Evolutionary conservation across 2,329 filamentous ascomycete genomes (phyloP).

Genomic region (Diplodia scrobiculata): DNA sequence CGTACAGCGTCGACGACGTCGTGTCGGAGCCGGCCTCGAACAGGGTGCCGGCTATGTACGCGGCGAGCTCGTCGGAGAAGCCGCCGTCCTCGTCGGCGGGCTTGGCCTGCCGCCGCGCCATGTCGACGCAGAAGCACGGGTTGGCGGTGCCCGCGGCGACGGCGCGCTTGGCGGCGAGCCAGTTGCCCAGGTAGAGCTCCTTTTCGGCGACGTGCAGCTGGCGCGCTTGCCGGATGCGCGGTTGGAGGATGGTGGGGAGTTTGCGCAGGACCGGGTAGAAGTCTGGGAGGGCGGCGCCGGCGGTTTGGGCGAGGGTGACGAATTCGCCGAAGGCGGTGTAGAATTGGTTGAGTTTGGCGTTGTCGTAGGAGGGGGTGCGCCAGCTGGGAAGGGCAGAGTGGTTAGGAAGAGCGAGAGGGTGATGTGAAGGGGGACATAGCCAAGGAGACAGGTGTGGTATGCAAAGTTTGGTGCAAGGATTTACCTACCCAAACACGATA

Average conservation of each 20-base stretch:
- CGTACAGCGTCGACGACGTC: slow-evolving; percentile 34
- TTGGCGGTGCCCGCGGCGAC: slow-evolving; percentile 28
- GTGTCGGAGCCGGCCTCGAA: slow-evolving; percentile 41
- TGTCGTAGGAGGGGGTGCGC: slow-evolving; percentile 47
- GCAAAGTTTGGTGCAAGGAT: background rate
- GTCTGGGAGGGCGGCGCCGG: slow-evolving; percentile 51
- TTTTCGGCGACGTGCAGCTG: slow-evolving; percentile 50
- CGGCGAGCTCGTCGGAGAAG: slow-evolving; percentile 36
- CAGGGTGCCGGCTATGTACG: slow-evolving; percentile 36
- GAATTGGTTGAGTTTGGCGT: slow-evolving; percentile 49
- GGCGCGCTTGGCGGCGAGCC: slow-evolving; percentile 34
- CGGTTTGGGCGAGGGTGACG: slow-evolving; percentile 47
- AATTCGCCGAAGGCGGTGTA: slow-evolving; percentile 51
- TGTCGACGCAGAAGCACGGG: slow-evolving; percentile 37
- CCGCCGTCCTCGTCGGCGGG: background rate
- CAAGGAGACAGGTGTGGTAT: background rate
- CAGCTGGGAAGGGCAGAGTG: slow-evolving; percentile 24
- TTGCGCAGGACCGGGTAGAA: slow-evolving; percentile 50
- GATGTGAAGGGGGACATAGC: background rate
- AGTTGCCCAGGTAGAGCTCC: slow-evolving; percentile 36
- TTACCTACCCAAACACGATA: slow-evolving; percentile 53
- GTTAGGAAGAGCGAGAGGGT: background rate
- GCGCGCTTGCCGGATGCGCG: slow-evolving; percentile 46
- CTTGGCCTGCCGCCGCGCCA: slow-evolving; percentile 33
- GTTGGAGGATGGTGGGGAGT: slow-evolving; percentile 42